Base-by-base conservation (phyloP, 345 rosid species). In the Brassica nigra region DNA sequence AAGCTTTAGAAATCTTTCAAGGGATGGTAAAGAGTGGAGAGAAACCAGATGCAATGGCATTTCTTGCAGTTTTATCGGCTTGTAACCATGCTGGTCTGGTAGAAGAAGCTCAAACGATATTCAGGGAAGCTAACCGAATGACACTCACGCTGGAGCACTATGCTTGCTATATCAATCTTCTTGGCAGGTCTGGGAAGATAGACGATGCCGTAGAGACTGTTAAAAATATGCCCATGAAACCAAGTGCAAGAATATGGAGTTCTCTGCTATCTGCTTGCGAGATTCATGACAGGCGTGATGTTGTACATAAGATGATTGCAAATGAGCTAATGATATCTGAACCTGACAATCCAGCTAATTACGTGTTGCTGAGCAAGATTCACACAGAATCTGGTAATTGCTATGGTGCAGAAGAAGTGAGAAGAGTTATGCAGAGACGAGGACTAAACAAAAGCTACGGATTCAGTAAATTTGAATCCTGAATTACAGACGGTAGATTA, bases 111-210 rank as follows among this genome's bases (percentile, higher is more conserved):
- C 80, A 82, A 47, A 49, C 10, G 62, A 44, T 89, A 27, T 89
- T 89, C 80, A 78, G 37, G 20, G 62, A 75, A 52, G 73, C 77
- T 58, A 58, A 75, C 20, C 82, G 73, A 66, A 68, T 85, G 29
- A 65, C 77, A 70, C 72, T 84, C 67, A 73, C 72, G 2, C 11
- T 79, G 16, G 89, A 88, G 76, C 89, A 86, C 66, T 88, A 88
- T 72, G 85, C 89, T 71, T 88, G 89, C 84, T 82, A 71, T 66
- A 73, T 89, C 69, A 85, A 88, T 86, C 87, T 86, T 79, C 88
- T 88, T 27, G 90, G 93, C 29, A 88, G 84, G 78, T 83, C 82
- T 15, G 91, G 91, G 64, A 80, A 83, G 83, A 78, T 88, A 7
- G 82, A 82, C 29, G 88, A 85, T 54, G 90, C 88, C 12, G 71